Evolutionary conservation across 768 basidiomycete species (phyloP), one percentile per base, ranked within the genome.

Genomic region (Hygrophorus russula): DNA sequence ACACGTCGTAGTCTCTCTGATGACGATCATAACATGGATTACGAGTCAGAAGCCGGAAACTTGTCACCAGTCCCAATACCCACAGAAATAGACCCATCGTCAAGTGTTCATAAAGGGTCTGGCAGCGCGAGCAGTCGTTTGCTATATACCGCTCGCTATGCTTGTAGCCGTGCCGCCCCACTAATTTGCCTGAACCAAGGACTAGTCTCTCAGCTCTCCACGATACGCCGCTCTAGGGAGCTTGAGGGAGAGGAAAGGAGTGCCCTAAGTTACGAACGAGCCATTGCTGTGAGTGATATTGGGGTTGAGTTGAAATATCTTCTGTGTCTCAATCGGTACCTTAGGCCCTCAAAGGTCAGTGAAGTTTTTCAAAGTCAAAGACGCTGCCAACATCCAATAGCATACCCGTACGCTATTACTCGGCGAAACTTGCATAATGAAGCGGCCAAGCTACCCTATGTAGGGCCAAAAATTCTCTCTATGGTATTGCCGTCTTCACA

Each of bases 201-300:
- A 0, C 68, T 90, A 3, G 70, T 70, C 4, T 49, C 59, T n/a
- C 73, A 80, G 50, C 59, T 90, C 10, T 70, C 68, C 20, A 59
- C 82, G 13, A 69, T 90, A 24, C 69, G 71, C 13, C 69, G 64
- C 29, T 64, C 69, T 18, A 68, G 87, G 36, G 66, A 74, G 36
- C 60, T 86, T 1, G 87, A 90, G 54, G 78, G 81, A 10, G 71
- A 83, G 40, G 66, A 70, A 15, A 64, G 74, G 20, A 85, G 81
- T 51, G 76, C 79, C 32, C 60, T 90, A 38, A 78, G 77, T 47
- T 91, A 90, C 50, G 68, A 77, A 28, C 69, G 84, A 38, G 78
- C 82, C 1, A 78, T 87, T 49, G 69, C 78, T n/a, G 81, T 82
- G 54, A 50, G 77, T 59, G 20, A 34, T 31, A n/a, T 44, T 30